Evolutionary conservation across 306 rosid species (phyloP).

Genomic region (Rubus idaeus): DNA sequence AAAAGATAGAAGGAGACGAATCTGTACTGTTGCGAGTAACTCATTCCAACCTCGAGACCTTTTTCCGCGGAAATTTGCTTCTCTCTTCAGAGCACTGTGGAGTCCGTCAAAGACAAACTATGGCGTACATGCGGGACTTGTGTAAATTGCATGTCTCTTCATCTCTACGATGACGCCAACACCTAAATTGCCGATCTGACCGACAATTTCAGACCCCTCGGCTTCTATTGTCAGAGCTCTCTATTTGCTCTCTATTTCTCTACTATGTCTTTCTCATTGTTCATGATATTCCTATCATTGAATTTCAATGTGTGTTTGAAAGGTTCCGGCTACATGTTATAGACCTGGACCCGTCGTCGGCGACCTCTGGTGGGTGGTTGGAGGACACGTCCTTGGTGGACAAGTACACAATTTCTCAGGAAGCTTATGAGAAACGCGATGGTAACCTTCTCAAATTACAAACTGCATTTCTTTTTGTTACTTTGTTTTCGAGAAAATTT

Average conservation of each 20-base stretch:
- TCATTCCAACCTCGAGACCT: slow-evolving; percentile 71
- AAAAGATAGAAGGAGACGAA: slow-evolving; percentile 59
- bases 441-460: slow-evolving; percentile 34
- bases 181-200: slow-evolving; percentile 58
- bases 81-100: slow-evolving; percentile 68
- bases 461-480: neutral
- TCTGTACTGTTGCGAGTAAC: slow-evolving; percentile 64
- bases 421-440: slow-evolving; percentile 71
- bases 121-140: slow-evolving; percentile 84
- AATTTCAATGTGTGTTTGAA: slow-evolving; percentile 15
- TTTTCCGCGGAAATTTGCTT: slow-evolving; percentile 70
- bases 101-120: slow-evolving; percentile 72
- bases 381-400: slow-evolving; percentile 94
- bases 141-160: slow-evolving; percentile 66
- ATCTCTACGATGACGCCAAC: slow-evolving; percentile 61
- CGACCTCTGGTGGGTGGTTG: slow-evolving; percentile 93
- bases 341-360: slow-evolving; percentile 85
- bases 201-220: slow-evolving; percentile 62
- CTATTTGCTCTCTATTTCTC: neutral
- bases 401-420: slow-evolving; percentile 79
- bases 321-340: slow-evolving; percentile 75
- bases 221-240: slow-evolving; percentile 53
- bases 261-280: neutral
- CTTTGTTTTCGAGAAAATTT: neutral
- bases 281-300: neutral